These are phyloP conservation scores for Venturia aucupariae DNA, from an alignment of 2,329 filamentous ascomycete species.

Conservation along the genomic window DNA sequence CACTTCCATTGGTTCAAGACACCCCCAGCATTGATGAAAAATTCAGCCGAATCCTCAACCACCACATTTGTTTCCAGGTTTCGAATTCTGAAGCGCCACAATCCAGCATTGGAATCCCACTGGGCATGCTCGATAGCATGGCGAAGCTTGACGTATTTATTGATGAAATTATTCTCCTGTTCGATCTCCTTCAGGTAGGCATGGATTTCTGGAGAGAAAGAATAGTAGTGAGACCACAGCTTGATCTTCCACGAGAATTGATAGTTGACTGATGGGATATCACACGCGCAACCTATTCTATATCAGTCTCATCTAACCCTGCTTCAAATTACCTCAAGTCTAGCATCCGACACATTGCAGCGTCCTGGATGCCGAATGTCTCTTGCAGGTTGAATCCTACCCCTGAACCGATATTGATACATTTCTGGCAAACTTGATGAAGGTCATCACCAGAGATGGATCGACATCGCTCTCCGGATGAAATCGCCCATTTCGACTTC, in stretches of 20 bases:
- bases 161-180: slow-evolving; percentile 35
- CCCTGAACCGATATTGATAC: not conserved
- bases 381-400: too few relatives aligned
- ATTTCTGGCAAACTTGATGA: not conserved
- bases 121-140: slow-evolving; percentile 35
- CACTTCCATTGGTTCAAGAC: slow-evolving; percentile 37
- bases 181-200: slow-evolving; percentile 39
- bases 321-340: not conserved
- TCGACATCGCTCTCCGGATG: not conserved
- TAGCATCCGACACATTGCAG: too few relatives aligned
- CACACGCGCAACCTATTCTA: slow-evolving; percentile 32
- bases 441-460: not conserved
- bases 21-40: slow-evolving; percentile 36
- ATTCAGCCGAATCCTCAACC: slow-evolving; percentile 29
- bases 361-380: too few relatives aligned
- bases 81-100: slow-evolving; percentile 31
- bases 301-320: not conserved
- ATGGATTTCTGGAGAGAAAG: slow-evolving; percentile 40
- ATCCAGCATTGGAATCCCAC: slow-evolving; percentile 35
- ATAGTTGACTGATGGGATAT: slow-evolving; percentile 40
- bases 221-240: slow-evolving; percentile 41
- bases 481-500: too few relatives aligned
- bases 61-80: slow-evolving; percentile 26
- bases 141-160: slow-evolving; percentile 38
- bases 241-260: slow-evolving; percentile 44